Base-by-base conservation (phyloP, 2,329 filamentous ascomycete genomes). In the Botrytis cinerea region DNA sequence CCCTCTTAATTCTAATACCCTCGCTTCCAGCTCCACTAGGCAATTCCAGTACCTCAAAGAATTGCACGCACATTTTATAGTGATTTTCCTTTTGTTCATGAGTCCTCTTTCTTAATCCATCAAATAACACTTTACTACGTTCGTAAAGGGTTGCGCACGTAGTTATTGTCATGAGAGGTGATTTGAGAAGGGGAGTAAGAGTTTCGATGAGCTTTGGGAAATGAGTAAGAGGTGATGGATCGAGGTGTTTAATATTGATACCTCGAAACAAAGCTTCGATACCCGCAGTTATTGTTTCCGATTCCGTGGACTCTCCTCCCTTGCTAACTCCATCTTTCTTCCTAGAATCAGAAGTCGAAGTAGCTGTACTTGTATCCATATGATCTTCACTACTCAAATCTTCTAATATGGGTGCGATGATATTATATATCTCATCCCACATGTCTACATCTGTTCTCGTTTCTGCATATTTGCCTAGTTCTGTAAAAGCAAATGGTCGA, bases 391-490 rank as follows among this genome's bases (percentile, higher is more conserved):
- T 46, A 73, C 86, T 86, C 7, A 87, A 77, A 43, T 90, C 87
- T 61, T 91, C 88, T 48, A 97, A 81, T 63, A 91, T 83, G 0
- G 89, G 87, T 43, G 83, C 84, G 20, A 93, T 88, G 70, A 97
- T 88, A 9, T 85, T 85, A 6, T 88, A 84, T 7, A 92, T 90
- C 40, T 93, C 89, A 7, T 87, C 83, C 78, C 92, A 89, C 82
- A 97, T 85, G 77, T 94, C 89, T 25, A 93, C 80, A 78, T 95
- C 92, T 38, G 87, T 86, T 64, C 92, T 87, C 22, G 88, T 88
- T 54, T 87, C 87, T n/a, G 90, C 88, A 78, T 95, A 92, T 72
- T 89, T 86, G 79, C 93, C 94, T 8, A 98, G 84, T 48, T 89
- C 90, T 72, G 85, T 84, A 75, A 97, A 88, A 0, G 93, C 93